A percentile compares a stretch with the other conserved stretches of the same genome.
phyloP scores from a whole-genome alignment of 1,139 yeast species.

The Kodamaea arcana region DNA sequence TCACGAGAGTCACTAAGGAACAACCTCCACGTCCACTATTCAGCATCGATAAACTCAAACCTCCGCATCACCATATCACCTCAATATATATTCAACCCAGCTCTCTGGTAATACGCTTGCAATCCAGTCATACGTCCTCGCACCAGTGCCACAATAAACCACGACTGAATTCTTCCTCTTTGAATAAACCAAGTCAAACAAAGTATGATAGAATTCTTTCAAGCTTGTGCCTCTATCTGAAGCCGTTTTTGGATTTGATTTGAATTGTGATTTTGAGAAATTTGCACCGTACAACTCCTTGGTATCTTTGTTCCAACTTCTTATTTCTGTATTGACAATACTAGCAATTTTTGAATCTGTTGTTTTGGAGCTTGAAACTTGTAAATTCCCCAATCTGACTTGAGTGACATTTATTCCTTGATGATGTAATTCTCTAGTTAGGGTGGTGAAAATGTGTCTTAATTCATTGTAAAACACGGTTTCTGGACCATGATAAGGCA shows the following conservation, averaged over 20 bases:
- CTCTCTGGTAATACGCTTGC: slow-evolving; percentile 31
- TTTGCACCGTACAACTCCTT: slow-evolving; percentile 31
- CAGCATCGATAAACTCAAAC: no score
- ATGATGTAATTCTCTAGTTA: slow-evolving; percentile 37
- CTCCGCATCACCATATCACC: no score
- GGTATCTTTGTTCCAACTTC: slow-evolving; percentile 40
- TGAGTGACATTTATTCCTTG: slow-evolving; percentile 45
- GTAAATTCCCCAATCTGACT: slow-evolving; percentile 45
- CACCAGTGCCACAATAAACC: slow-evolving; percentile 50
- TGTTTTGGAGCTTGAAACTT: slow-evolving; percentile 30
- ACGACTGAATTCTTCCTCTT: slow-evolving; percentile 24
- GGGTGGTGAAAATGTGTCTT: slow-evolving; percentile 33
- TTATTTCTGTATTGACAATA: slow-evolving; percentile 34
- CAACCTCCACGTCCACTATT: no score
- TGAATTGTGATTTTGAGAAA: slow-evolving; percentile 33
- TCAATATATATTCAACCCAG: slow-evolving; percentile 25
- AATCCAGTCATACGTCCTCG: slow-evolving; percentile 40
- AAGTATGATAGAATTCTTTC: slow-evolving; percentile 47
- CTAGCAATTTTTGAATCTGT: slow-evolving; percentile 26
- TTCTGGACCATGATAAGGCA: slow-evolving; percentile 52
- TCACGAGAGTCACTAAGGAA: no score
- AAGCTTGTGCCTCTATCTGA: slow-evolving; percentile 37
- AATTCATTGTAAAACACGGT: slow-evolving; percentile 36
- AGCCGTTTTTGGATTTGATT: slow-evolving; percentile 32
- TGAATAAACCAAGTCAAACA: slow-evolving; percentile 51